Evolutionary conservation across 2,329 filamentous ascomycete species (phyloP).

Genomic region (Cercospora janseana): DNA sequence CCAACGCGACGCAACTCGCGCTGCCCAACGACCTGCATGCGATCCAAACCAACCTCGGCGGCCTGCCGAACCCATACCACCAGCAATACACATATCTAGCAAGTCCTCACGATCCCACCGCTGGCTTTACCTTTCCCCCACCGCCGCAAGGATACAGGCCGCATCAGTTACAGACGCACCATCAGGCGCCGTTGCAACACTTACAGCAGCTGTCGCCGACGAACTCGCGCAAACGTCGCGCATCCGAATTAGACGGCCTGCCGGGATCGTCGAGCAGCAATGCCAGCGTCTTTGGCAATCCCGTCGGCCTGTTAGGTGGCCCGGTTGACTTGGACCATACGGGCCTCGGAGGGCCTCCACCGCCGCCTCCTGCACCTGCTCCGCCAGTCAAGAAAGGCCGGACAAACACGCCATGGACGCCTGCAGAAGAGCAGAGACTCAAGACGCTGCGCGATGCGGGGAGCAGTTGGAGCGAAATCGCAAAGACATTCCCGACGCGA

Average conservation of each 20-base stretch:
- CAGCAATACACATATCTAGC: constrained; percentile 32
- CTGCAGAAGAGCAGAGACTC: constrained; percentile 84
- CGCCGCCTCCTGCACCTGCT: constrained; percentile 38
- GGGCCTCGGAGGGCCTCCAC: constrained; percentile 27
- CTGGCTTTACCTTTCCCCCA: constrained; percentile 32
- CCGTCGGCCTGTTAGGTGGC: constrained; percentile 30
- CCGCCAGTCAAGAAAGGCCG: constrained; percentile 82
- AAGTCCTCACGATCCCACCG: constrained; percentile 31
- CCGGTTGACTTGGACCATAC: constrained; percentile 20
- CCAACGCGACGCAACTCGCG: constrained; percentile 40
- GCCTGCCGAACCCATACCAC: constrained; percentile 34
- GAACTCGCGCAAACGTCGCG: constrained; percentile 39
- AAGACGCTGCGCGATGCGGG: constrained; percentile 93
- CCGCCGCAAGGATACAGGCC: constrained; percentile 30
- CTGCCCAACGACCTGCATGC: constrained; percentile 34
- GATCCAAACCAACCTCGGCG: constrained; percentile 13
- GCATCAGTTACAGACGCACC: constrained; percentile 36
- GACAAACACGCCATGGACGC: constrained; percentile 98
- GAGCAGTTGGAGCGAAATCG: constrained; percentile 96
- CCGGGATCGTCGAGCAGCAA: constrained; percentile 35
- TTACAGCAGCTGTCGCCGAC: constrained; percentile 36
- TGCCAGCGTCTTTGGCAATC: constrained; percentile 32
- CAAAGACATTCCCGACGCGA: constrained; percentile 91
- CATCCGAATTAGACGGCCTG: constrained; percentile 36
- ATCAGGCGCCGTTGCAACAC: constrained; percentile 37